Evolutionary conservation across 1,139 yeast genomes (phyloP), one percentile per base, ranked within the genome.

Genomic region (Kurtzmaniella quercitrusa): DNA sequence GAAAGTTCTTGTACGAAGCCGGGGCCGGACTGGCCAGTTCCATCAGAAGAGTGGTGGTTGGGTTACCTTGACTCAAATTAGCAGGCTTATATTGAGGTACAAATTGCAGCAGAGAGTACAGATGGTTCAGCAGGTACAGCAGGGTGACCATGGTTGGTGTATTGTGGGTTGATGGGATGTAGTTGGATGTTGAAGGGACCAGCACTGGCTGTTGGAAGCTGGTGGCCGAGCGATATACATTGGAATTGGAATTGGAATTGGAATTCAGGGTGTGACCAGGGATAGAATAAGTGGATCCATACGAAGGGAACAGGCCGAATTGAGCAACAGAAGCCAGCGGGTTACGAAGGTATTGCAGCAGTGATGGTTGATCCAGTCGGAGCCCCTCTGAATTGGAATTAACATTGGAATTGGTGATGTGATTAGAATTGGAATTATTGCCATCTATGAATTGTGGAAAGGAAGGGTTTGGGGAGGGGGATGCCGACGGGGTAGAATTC

Each of bases 141-240:
- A 72, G 64, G 48, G 77, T 69, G 15, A 79, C 73, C 39, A 69
- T 77, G 39, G 75, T 75, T 5, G 84, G 85, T 2, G 82, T 76
- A 55, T 78, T 76, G 55, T 78, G 83, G 41, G 72, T 64, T 16
- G 71, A 60, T 10, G 77, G 76, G 17, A 72, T 66, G 50, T 67
- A 71, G 51, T 65, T 64, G 51, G 65, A 46, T 12, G 31, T 31
- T 16, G 36, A 8, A 3, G 44, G 44, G 11, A 42, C 48, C 40
- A 39, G 45, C 21, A 44, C 43, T 7, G 47, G 43, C 17, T 34
- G 34, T 16, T 34, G 43, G 31, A 31, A 27, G 15, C 16, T 11
- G 12, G 15, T 19, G 25, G 25, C 25, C 9, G 38, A 17, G 6
- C 38, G 25, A 36, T 36, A 36, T 29, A 15, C 21, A 11, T 31